Percentiles rank a stretch among this genome's conserved stretches.
These are phyloP conservation scores for Pleomassaria siparia DNA, from an alignment of 2,329 filamentous ascomycete species.

Conservation along the genomic window DNA sequence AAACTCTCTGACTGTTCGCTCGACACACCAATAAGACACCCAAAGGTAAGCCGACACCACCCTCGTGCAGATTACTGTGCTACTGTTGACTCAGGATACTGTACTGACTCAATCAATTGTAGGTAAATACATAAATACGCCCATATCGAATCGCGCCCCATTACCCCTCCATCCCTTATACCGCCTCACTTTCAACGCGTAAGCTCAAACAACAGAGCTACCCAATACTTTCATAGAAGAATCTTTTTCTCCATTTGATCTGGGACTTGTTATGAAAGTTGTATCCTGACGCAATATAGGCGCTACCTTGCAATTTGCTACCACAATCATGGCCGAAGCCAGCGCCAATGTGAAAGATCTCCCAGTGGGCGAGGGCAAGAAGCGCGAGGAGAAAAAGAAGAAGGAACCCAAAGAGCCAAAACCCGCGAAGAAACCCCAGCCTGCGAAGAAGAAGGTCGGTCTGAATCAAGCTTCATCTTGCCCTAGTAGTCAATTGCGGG, in stretches of 20 bases:
- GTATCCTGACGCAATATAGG: neutral
- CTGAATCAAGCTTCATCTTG: too few species aligned
- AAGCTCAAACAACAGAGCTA: neutral
- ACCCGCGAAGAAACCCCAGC: constrained; percentile 45
- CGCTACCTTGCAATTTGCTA: neutral
- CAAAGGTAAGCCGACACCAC: constrained; percentile 1
- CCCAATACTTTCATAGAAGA: neutral
- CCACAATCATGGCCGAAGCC: constrained; percentile 33
- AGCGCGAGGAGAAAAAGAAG: constrained; percentile 30
- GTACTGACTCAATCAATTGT: constrained; percentile 23
- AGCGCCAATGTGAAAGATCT: constrained; percentile 51
- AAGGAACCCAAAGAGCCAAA: constrained; percentile 36
- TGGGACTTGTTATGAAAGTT: too few species aligned
- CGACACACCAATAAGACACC: neutral
- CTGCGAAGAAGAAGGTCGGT: constrained; percentile 52
- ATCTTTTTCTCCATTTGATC: neutral
- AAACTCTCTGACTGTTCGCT: constrained; percentile 19
- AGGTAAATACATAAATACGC: constrained; percentile 19
- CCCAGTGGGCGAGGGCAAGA: constrained; percentile 40
- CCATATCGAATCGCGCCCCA: constrained; percentile 31
- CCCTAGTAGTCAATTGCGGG: too few species aligned
- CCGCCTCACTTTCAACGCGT: neutral
- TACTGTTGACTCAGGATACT: constrained; percentile 6
- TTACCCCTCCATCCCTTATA: constrained; percentile 32
- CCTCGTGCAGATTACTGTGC: constrained; percentile 4